A percentile compares a stretch with the other conserved stretches of the same genome.
Evolutionary conservation across 192 early-diverging fungal species (phyloP).

Genomic region (Pilaira anomala): DNA sequence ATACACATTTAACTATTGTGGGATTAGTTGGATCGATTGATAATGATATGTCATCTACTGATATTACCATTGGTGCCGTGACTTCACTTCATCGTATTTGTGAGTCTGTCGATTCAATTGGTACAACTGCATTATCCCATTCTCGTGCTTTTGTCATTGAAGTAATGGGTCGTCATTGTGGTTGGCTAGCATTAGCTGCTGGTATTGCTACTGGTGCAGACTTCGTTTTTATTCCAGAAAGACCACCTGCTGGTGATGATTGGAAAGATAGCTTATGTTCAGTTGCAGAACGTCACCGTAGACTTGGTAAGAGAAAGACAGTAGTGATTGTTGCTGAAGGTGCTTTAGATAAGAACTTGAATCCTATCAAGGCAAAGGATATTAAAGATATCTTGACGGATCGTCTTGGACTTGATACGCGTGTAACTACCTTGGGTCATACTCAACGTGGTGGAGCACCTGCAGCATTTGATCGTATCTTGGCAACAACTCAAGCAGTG

Average conservation of each 20-base stretch:
- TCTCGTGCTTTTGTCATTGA: conserved; percentile 96
- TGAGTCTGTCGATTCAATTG: conserved; percentile 89
- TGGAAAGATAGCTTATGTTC: conserved; percentile 90
- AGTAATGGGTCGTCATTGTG: conserved; percentile 97
- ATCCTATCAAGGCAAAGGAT: conserved; percentile 83
- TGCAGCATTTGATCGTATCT: conserved; percentile 86
- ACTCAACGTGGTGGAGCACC: conserved; percentile 93
- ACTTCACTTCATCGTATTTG: conserved; percentile 94
- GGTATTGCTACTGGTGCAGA: conserved; percentile 88
- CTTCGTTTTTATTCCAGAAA: conserved; percentile 93
- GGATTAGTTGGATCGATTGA: conserved; percentile 97
- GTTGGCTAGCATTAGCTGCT: conserved; percentile 87
- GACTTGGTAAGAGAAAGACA: conserved; percentile 83
- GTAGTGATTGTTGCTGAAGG: conserved; percentile 94
- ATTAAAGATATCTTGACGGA: conserved; percentile 79
- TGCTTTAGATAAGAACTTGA: conserved; percentile 83
- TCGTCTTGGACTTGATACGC: conserved; percentile 82
- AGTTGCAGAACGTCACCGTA: conserved; percentile 60
- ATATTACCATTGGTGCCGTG: conserved; percentile 95
- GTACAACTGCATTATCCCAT: conserved; percentile 89
- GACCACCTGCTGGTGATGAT: conserved; percentile 79
- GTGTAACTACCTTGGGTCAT: conserved; percentile 92
- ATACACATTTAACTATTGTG: conserved; percentile 83
- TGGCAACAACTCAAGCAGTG: conserved; percentile 88
- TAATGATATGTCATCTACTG: conserved; percentile 88